Conservation (phyloP, 108 stramenopile genomes). For the Conticribra weissflogii region DNA sequence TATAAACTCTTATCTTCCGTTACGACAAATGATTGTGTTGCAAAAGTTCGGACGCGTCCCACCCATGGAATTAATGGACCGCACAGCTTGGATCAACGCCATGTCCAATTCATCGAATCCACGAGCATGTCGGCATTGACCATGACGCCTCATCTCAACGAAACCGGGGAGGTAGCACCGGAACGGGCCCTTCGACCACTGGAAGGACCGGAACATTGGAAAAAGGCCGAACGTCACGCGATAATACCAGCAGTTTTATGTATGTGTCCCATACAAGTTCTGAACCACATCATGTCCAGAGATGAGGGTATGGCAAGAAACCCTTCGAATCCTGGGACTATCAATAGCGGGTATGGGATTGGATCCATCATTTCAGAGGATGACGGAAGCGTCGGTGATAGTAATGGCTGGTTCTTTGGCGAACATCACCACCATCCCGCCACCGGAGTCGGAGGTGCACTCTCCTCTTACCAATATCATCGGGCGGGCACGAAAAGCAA, state of each 20-base stretch:
- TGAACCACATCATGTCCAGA: slow-evolving; percentile 49
- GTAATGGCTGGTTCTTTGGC: slow-evolving; percentile 47
- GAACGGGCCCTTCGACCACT: slow-evolving; percentile 63
- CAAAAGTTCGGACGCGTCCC: slow-evolving; percentile 7
- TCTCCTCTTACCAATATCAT: slow-evolving; percentile 19
- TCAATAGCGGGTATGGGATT: slow-evolving; percentile 36
- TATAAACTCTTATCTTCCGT: background rate
- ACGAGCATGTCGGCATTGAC: slow-evolving; percentile 16
- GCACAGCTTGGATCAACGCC: slow-evolving; percentile 27
- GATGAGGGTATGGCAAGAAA: slow-evolving; percentile 19
- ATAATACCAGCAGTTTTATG: slow-evolving; percentile 76
- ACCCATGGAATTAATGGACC: slow-evolving; percentile 20
- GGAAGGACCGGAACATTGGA: slow-evolving; percentile 71
- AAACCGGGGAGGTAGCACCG: slow-evolving; percentile 29
- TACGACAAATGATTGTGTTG: no score
- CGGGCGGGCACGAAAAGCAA: slow-evolving; percentile 12
- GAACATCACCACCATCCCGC: slow-evolving; percentile 36
- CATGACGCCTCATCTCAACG: slow-evolving; percentile 9
- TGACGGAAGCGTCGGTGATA: slow-evolving; percentile 14
- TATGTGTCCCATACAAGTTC: slow-evolving; percentile 65
- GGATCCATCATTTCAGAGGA: slow-evolving; percentile 39
- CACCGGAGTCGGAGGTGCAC: slow-evolving; percentile 13
- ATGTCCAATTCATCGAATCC: slow-evolving; percentile 27
- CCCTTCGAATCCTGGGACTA: slow-evolving; percentile 1
- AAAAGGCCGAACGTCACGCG: slow-evolving; percentile 63